Conservation (phyloP, 768 basidiomycete species). For the Mycena leptocephala region DNA sequence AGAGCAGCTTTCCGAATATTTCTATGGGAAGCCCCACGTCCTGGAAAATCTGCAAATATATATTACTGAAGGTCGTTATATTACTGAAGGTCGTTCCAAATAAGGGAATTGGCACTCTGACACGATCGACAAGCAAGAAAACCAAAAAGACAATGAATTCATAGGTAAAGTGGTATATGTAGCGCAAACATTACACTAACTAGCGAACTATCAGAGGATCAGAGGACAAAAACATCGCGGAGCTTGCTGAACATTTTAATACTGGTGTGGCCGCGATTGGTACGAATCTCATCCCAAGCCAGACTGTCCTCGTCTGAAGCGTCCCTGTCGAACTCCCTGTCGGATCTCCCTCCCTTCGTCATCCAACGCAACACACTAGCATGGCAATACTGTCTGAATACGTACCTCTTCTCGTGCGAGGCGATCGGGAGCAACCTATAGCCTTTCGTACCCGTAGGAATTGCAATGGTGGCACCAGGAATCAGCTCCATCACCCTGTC, state of each 20-base stretch:
- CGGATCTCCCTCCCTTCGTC: neutral
- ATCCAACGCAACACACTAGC: neutral
- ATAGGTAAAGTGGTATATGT: no score
- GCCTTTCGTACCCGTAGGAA: neutral
- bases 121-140: no score
- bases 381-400: neutral
- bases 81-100: no score
- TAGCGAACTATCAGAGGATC: no score
- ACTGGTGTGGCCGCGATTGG: neutral
- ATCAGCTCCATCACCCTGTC: neutral
- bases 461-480: neutral
- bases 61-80: no score
- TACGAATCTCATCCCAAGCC: neutral
- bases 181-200: no score
- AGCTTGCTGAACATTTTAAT: neutral
- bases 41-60: no score
- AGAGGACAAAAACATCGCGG: neutral
- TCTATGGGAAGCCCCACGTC: no score
- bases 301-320: neutral
- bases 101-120: no score
- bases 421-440: neutral
- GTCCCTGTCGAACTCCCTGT: neutral
- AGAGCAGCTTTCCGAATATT: no score
- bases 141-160: no score
- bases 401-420: neutral